phyloP scores from a whole-genome alignment of 148 eudicot genomes.

The Nepenthes gracilis region DNA sequence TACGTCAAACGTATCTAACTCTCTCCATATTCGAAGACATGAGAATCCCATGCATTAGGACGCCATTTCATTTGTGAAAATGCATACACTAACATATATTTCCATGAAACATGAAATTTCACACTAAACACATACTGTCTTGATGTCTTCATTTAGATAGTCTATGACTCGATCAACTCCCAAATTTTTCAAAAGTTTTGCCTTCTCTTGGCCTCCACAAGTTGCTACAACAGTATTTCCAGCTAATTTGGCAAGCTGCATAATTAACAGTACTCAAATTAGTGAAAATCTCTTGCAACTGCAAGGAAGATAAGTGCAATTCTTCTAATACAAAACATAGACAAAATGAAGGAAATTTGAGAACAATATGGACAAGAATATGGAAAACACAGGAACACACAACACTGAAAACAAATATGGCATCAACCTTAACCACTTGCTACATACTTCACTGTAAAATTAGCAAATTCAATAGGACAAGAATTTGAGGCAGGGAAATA shows the following conservation, averaged over 20 bases:
- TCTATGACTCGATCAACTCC: constrained; percentile 94
- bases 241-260: constrained; percentile 90
- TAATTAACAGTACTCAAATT: neutral
- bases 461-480: no score
- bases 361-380: no score
- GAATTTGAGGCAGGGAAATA: no score
- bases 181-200: constrained; percentile 51
- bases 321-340: neutral
- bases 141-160: constrained; percentile 70
- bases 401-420: no score
- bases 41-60: neutral
- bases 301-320: neutral
- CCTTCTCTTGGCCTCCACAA: constrained; percentile 91
- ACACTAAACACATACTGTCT: constrained; percentile 32
- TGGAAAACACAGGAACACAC: no score
- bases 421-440: no score
- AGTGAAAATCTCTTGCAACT: neutral
- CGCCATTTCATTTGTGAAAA: neutral
- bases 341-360: neutral
- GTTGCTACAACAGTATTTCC: constrained; percentile 95
- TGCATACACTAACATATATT: neutral
- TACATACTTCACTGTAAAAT: no score
- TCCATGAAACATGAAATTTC: neutral
- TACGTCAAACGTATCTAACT: no score
- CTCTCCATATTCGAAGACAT: no score